phyloP scores from a whole-genome alignment of 176 grass and related monocot genomes.

The maize (Zea mays) region Zm-B73-REFERENCE-NAM-5.0 NC_050102.1:179018001-179018500 shows the following conservation, averaged over 20 bases:
- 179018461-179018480: background rate
- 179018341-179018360: no score
- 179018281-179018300: background rate
- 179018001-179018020: conserved; percentile 70
- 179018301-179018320: background rate
- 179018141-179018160: background rate
- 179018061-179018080: conserved; percentile 34
- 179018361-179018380: background rate
- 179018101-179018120: background rate
- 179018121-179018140: background rate
- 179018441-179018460: background rate
- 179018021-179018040: conserved; percentile 38
- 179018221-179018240: background rate
- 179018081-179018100: conserved; percentile 38
- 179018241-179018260: background rate
- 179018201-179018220: background rate
- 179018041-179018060: conserved; percentile 39
- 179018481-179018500: background rate
- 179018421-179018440: background rate
- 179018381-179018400: background rate
- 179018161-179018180: background rate
- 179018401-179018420: background rate
- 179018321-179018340: no score
- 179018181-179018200: background rate
- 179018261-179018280: background rate